phyloP scores from a whole-genome alignment of 2,329 filamentous ascomycete species.

The Apiospora koreana region DNA sequence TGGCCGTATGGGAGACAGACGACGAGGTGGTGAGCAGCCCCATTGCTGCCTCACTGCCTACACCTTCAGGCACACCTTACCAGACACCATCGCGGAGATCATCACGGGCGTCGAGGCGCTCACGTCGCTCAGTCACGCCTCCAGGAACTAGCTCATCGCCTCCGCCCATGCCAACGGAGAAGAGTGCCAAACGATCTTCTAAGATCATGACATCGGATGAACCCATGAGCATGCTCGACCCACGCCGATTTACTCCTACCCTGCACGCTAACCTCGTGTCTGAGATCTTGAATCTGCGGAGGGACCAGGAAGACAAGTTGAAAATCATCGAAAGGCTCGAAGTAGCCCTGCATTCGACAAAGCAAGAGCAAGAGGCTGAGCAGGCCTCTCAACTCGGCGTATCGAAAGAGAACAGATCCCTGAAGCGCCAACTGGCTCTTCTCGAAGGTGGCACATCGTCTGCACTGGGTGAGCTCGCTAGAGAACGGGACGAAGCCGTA shows the following conservation, averaged over 20 bases:
- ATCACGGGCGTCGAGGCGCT: slow-evolving; percentile 63
- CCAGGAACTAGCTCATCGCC: slow-evolving; percentile 58
- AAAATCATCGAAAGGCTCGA: slow-evolving; percentile 87
- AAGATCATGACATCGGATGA: slow-evolving; percentile 67
- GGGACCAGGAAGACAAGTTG: slow-evolving; percentile 89
- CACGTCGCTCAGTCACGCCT: slow-evolving; percentile 68
- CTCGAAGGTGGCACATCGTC: slow-evolving; percentile 87
- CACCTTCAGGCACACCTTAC: slow-evolving; percentile 71
- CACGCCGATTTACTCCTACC: slow-evolving; percentile 90
- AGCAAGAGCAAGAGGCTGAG: slow-evolving; percentile 73
- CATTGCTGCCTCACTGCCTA: slow-evolving; percentile 63
- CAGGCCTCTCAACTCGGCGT: slow-evolving; percentile 62
- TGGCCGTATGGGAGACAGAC: slow-evolving; percentile 61
- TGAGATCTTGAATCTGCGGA: slow-evolving; percentile 82
- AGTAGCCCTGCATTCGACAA: slow-evolving; percentile 67
- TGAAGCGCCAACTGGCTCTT: slow-evolving; percentile 83
- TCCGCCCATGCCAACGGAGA: slow-evolving; percentile 45
- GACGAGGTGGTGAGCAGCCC: slow-evolving; percentile 60
- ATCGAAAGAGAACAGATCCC: slow-evolving; percentile 74
- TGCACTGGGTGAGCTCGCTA: slow-evolving; percentile 78
- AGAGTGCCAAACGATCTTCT: slow-evolving; percentile 51
- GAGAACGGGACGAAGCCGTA: slow-evolving; percentile 83
- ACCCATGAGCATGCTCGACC: slow-evolving; percentile 75
- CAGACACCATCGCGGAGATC: slow-evolving; percentile 69
- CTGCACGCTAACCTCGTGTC: slow-evolving; percentile 92